These are phyloP conservation scores for Oryza brachyantha DNA, from an alignment of 176 grass and related monocot genomes.

Conservation along the genomic window DNA sequence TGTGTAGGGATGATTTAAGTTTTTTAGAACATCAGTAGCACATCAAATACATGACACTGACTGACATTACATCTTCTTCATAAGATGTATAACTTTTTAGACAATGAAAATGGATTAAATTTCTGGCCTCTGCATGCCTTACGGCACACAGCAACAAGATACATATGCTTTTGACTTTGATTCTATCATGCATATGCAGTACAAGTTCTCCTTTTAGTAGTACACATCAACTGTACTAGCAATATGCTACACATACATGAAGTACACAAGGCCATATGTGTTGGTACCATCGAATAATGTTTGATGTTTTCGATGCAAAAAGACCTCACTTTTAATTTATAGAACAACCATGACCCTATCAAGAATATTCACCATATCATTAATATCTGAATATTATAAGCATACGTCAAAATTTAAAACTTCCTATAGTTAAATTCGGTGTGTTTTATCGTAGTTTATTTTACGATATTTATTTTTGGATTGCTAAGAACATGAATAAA, in stretches of 20 bases:
- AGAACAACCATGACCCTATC: not conserved
- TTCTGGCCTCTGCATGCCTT: too few species aligned
- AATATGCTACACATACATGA: not conserved
- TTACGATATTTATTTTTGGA: too few species aligned
- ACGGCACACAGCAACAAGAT: too few species aligned
- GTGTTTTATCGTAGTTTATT: too few species aligned
- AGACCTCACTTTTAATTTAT: not conserved
- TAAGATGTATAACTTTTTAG: not conserved
- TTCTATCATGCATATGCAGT: not conserved
- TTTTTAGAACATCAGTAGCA: too few species aligned
- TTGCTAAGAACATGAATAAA: too few species aligned
- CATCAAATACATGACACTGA: not conserved
- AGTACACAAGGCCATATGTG: not conserved
- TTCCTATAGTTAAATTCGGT: too few species aligned
- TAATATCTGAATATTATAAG: not conserved
- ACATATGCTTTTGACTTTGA: not conserved
- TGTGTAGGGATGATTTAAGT: not conserved
- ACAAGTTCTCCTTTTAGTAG: not conserved
- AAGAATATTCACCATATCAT: not conserved
- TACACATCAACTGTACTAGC: not conserved
- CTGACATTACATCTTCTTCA: not conserved
- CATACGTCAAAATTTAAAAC: too few species aligned
- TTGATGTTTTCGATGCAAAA: not conserved
- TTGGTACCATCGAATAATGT: not conserved
- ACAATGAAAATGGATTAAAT: not conserved